Base-by-base conservation (phyloP, 495 filamentous ascomycete genomes). In the Mytilinidion resinicola region DNA sequence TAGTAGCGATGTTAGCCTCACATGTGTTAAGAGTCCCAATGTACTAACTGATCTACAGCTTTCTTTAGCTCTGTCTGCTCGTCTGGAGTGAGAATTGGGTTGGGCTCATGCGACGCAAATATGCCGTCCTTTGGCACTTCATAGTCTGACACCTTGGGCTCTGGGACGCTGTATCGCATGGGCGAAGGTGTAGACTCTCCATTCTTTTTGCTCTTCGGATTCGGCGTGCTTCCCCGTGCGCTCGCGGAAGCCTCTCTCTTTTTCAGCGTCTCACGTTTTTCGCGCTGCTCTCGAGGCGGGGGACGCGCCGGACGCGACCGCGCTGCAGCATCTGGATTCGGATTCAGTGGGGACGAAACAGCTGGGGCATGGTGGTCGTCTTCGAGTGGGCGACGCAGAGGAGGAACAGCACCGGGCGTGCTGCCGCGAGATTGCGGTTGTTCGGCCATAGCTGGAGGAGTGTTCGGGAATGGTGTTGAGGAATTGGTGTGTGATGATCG, bases 211-310 rank as follows among this genome's bases (percentile, higher is more conserved):
- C 20, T 41, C 41, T 63, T 61, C 37, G 58, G 46, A 42, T 67
- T 64, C 0, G 67, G 65, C 17, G 67, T 70, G 51, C 50, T 67
- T 21, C 54, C 60, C 41, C 63, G 57, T 44, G 61, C 65, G 25
- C 57, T 52, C 9, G 60, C 41, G 19, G 64, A 57, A 20, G 71
- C 66, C 55, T 76, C 73, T 9, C 73, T 63, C 63, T 76, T 76
- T 64, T 76, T 76, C 4, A 74, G 56, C 30, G 73, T 68, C 48
- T 76, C 73, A 25, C 68, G 63, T 61, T 74, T 74, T 50, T 74
- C 73, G 34, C 73, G 61, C 58, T 72, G 72, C 57, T 76, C 73
- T 49, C 73, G 66, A 47, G 54, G 64, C 3, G 67, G 62, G 51
- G 67, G 60, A 51, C 57, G 50, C 9, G 67, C 57, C 4, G 67